Evolutionary conservation across 2,329 filamentous ascomycete genomes (phyloP), one percentile per base, ranked within the genome.

Genomic region (Aspergillus flavus): DNA sequence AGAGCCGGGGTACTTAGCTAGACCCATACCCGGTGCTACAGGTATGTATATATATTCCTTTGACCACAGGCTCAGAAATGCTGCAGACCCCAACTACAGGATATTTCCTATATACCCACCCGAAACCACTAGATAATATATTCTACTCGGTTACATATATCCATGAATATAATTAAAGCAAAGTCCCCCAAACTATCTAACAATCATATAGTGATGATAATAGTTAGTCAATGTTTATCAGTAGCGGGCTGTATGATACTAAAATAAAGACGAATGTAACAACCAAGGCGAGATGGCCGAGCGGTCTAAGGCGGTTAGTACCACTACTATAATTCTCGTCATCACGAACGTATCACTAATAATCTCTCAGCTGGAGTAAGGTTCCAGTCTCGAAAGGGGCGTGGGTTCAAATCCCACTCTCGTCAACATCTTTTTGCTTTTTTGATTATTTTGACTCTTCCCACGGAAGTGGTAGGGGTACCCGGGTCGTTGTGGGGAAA

Each of bases 351-450:
- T 14, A 23, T 36, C 11, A 36, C 34, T 36, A 36, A 36, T 36
- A 36, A 36, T 14, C 34, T 36, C 34, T 36, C 34, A 36, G 52
- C 52, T 55, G 52, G 52, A 55, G 52, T 55, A 55, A 55, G 52
- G 52, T 55, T 55, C 52, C 52, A 55, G 52, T 55, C 52, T 55
- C 52, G 52, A 55, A 55, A 55, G 52, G 52, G 52, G 52, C 52
- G 52, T 55, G 52, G 52, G 52, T 55, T 55, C 52, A 55, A 55
- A 55, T 55, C 52, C 52, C 52, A 55, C 52, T 55, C 52, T 55
- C 52, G 52, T 55, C 52, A 55, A 26, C 34, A 55, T 55, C n/a
- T 55, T 55, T 55, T 55, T 55, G 28, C 14, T 5, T 34, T 9
- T 30, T 28, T 34, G 32, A 34, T 2, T 6, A 6, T 9, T n/a